These are phyloP conservation scores for Trichoderma sp. DNA, from an alignment of 2,329 filamentous ascomycete species.

Conservation along the genomic window DNA sequence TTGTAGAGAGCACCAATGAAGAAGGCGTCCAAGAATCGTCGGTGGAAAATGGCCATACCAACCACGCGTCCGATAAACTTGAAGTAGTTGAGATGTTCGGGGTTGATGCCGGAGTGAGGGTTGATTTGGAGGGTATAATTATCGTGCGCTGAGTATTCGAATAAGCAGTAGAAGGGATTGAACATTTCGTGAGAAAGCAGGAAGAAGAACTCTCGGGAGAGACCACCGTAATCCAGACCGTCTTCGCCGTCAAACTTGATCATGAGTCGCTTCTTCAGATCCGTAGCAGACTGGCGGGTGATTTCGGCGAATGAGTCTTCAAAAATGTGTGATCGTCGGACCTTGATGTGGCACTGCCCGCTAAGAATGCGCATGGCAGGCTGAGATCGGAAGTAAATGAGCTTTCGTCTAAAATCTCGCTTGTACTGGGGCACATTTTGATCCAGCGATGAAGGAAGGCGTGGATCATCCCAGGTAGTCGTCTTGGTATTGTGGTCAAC, in stretches of 20 bases:
- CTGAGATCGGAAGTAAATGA: constrained; percentile 99
- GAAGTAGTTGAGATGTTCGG: constrained; percentile 99
- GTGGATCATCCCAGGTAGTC: constrained; percentile 97
- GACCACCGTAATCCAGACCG: constrained; percentile 93
- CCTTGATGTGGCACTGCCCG: constrained; percentile 97
- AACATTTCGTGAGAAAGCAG: constrained; percentile 99
- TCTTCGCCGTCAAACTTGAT: constrained; percentile 99
- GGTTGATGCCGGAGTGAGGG: constrained; percentile 97
- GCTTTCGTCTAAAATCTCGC: constrained; percentile 94
- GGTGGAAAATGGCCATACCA: constrained; percentile 95
- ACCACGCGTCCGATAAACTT: constrained; percentile 99
- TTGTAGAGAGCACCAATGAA: constrained; percentile 99
- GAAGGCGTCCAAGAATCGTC: constrained; percentile 95
- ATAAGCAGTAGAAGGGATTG: constrained; percentile 98
- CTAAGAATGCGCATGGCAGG: constrained; percentile 92
- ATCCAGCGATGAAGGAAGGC: constrained; percentile 90
- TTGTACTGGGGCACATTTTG: constrained; percentile 99
- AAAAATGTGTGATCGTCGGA: constrained; percentile 93
- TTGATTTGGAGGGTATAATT: constrained; percentile 99
- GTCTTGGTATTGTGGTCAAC: constrained; percentile 99
- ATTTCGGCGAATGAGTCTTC: constrained; percentile 99
- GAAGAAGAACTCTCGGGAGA: constrained; percentile 99
- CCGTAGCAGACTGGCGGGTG: constrained; percentile 90
- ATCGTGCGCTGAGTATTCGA: constrained; percentile 99
- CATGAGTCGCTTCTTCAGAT: constrained; percentile 98